Percentiles rank a stretch among this genome's conserved stretches.
Conservation (phyloP, 345 rosid genomes). For the Bruguiera gymnorhiza region DNA sequence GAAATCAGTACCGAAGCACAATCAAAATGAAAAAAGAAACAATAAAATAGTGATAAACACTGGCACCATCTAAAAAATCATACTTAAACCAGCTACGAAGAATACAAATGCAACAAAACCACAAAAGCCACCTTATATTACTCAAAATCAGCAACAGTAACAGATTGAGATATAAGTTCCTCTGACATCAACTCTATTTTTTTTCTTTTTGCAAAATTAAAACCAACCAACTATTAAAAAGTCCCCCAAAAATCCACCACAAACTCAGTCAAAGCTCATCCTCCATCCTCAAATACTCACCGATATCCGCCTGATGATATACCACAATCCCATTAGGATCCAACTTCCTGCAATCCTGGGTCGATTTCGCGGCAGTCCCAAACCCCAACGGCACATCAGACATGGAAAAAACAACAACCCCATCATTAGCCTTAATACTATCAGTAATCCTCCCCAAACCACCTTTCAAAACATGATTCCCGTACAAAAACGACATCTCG, state of each 20-base stretch:
- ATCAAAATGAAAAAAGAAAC: too few species aligned
- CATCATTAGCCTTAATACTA: slow-evolving; percentile 73
- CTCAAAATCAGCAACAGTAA: too few species aligned
- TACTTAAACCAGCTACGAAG: too few species aligned
- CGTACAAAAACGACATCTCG: slow-evolving; percentile 91
- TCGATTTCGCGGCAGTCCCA: slow-evolving; percentile 77
- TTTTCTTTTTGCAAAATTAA: too few species aligned
- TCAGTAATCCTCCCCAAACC: slow-evolving; percentile 93
- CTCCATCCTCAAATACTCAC: slow-evolving; percentile 90
- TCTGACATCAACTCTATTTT: neutral
- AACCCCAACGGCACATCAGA: slow-evolving; percentile 85
- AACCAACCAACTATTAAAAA: neutral
- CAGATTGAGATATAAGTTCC: too few species aligned
- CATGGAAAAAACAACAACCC: slow-evolving; percentile 89
- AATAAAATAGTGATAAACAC: too few species aligned
- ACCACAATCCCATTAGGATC: slow-evolving; percentile 89
- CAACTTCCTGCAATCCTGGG: slow-evolving; percentile 84
- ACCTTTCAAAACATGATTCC: slow-evolving; percentile 91
- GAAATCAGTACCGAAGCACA: too few species aligned
- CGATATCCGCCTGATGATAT: slow-evolving; percentile 82
- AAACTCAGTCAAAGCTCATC: slow-evolving; percentile 59
- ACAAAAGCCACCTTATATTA: too few species aligned
- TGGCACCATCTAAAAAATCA: too few species aligned
- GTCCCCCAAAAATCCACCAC: neutral
- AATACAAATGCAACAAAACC: too few species aligned